Percentiles rank a stretch among this genome's conserved stretches.
Conservation (phyloP, 2,329 filamentous ascomycete genomes). For the Penicillium janthinellum region DNA sequence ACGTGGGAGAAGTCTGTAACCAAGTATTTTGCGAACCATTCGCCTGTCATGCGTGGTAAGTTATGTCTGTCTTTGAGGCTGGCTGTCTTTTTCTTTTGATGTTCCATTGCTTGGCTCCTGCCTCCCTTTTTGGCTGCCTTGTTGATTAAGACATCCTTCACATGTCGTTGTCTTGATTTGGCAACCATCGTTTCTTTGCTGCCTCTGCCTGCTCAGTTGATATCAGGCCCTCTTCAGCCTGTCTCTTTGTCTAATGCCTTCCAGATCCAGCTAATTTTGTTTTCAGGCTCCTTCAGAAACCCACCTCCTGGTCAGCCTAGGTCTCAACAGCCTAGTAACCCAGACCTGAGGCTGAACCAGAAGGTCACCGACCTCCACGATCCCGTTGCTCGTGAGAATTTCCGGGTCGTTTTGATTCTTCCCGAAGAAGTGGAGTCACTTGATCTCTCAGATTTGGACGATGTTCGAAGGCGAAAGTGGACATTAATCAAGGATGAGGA, state of each 20-base stretch:
- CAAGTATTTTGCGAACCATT: slow-evolving; percentile 86
- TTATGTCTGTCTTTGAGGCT: slow-evolving; percentile 10
- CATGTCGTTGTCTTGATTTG: background rate
- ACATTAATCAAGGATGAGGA: slow-evolving; percentile 45
- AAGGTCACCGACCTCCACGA: slow-evolving; percentile 73
- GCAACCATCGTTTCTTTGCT: background rate
- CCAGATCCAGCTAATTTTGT: slow-evolving; percentile 9
- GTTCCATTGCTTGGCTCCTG: slow-evolving; percentile 2
- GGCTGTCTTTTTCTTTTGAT: background rate
- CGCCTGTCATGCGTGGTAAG: slow-evolving; percentile 73
- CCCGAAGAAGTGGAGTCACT: slow-evolving; percentile 76
- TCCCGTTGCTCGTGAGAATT: slow-evolving; percentile 68
- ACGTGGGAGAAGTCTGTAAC: slow-evolving; percentile 79
- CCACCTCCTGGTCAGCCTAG: slow-evolving; percentile 68
- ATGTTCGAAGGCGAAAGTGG: slow-evolving; percentile 68
- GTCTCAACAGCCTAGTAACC: slow-evolving; percentile 51
- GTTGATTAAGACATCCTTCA: background rate
- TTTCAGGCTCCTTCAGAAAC: slow-evolving; percentile 68
- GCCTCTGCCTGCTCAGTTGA: background rate
- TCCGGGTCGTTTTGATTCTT: slow-evolving; percentile 83
- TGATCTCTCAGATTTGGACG: slow-evolving; percentile 68
- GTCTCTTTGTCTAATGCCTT: background rate
- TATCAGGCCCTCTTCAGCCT: background rate
- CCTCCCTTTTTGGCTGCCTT: background rate
- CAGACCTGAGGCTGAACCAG: slow-evolving; percentile 56